Evolutionary conservation across 306 rosid species (phyloP), one percentile per base, ranked within the genome.

Genomic region (Vigna angularis): DNA sequence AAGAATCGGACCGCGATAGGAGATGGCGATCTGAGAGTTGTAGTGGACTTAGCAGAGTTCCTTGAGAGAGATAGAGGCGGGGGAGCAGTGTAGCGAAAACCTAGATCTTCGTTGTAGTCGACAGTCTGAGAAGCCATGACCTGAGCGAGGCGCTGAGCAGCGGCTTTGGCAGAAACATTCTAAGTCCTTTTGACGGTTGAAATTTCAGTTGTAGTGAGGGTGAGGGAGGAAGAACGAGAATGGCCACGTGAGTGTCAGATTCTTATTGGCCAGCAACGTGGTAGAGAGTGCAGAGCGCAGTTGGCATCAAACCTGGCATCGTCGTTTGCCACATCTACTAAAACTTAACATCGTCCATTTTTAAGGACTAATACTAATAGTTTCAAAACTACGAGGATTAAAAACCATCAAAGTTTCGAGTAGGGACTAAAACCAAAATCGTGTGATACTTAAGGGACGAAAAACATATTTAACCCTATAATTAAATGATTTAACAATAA

Each of bases 81-180:
- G 72, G 97, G 97, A 84, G 95, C 97, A 77, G 84, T 87, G 90
- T 89, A 94, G n/a, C 97, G 91, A 85, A 94, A 92, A 24, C 92
- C 98, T 17, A 92, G 81, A 86, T 90, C 93, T 56, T 91, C 92
- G 13, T 92, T 96, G 3, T 90, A 89, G 32, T 32, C 96, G 47
- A 91, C 85, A 50, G 91, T 79, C 89, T 94, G 97, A 22, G 98
- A 94, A 68, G 98, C 97, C 97, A 94, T 94, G 62, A 94, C 98
- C 88, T 92, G 96, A 6, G 98, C 96, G n/a, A 94, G 97, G 63
- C 97, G 94, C 84, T 94, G 97, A 57, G 98, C 96, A 1, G 98
- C 98, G 30, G 98, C 98, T 85, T 90, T 94, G 65, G 96, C 97
- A 7, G 98, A 96, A 70, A 94, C 88, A 85, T 94, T 92, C 85